Evolutionary conservation across 2,329 filamentous ascomycete species (phyloP).

Genomic region (Zasmidium cellare): DNA sequence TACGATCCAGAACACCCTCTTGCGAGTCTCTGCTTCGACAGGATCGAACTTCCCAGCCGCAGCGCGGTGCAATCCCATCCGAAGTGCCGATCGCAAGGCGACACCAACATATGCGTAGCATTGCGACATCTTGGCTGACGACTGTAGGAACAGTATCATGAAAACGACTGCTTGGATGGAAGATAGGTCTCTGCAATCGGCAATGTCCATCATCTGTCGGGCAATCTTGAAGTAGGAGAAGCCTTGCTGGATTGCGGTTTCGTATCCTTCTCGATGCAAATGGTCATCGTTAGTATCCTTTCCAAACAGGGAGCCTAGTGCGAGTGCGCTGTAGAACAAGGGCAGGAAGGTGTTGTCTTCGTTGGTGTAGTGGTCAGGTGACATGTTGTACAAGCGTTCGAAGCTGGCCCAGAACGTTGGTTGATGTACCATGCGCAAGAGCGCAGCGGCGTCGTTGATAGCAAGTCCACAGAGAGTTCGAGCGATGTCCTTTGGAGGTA

Average conservation of each 20-base stretch:
- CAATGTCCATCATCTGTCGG: conserved; percentile 52
- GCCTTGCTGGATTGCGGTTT: conserved; percentile 50
- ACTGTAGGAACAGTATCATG: conserved; percentile 56
- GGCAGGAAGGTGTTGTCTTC: conserved; percentile 50
- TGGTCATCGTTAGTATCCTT: conserved; percentile 40
- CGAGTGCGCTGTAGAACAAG: conserved; percentile 49
- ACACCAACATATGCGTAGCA: conserved; percentile 56
- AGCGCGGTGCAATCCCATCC: conserved; percentile 54
- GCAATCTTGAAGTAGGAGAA: conserved; percentile 52
- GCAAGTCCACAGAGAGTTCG: conserved; percentile 59
- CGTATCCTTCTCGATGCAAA: conserved; percentile 43
- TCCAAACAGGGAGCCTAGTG: conserved; percentile 50
- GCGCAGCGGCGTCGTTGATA: conserved; percentile 61
- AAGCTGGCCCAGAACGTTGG: conserved; percentile 78
- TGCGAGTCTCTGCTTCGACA: conserved; percentile 50
- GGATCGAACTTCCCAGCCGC: conserved; percentile 48
- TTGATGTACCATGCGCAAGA: conserved; percentile 74
- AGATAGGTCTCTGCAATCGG: conserved; percentile 52
- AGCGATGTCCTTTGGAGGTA: conserved; percentile 65
- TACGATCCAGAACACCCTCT: conserved; percentile 54
- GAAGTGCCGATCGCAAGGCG: conserved; percentile 50
- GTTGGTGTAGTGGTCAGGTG: conserved; percentile 49
- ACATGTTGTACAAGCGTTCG: conserved; percentile 72
- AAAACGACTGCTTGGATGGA: conserved; percentile 54
- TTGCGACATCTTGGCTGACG: conserved; percentile 53